These are phyloP conservation scores for Ramularia collo-cygni DNA, from an alignment of 2,329 filamentous ascomycete genomes.

Conservation along the genomic window DNA sequence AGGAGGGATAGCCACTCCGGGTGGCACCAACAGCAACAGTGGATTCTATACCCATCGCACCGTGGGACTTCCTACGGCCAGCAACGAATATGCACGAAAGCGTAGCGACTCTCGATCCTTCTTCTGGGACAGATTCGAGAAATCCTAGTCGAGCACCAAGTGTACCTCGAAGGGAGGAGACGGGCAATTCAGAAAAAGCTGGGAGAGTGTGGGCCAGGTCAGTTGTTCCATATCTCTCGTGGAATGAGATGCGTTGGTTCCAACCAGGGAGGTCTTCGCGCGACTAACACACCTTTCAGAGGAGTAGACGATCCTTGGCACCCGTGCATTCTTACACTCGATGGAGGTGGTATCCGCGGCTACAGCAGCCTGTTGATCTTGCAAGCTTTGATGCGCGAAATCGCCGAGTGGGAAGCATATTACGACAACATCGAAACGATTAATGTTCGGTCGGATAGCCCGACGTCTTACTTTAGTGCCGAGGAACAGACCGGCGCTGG, in stretches of 20 bases:
- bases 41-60: constrained; percentile 29
- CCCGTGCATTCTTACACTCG: constrained; percentile 41
- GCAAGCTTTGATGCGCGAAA: constrained; percentile 43
- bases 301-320: constrained; percentile 42
- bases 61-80: constrained; percentile 27
- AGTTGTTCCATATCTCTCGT: no score
- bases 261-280: no score
- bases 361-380: constrained; percentile 46
- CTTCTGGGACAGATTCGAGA: constrained; percentile 14
- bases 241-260: no score
- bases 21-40: constrained; percentile 21
- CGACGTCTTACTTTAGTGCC: constrained; percentile 8
- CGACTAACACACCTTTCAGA: constrained; percentile 8
- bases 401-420: constrained; percentile 40
- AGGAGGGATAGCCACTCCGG: constrained; percentile 4
- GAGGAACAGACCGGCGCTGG: constrained; percentile 14
- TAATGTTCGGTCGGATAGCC: constrained; percentile 15
- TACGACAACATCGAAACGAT: constrained; percentile 22
- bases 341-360: constrained; percentile 47
- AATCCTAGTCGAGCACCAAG: constrained; percentile 22
- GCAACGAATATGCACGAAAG: constrained; percentile 18
- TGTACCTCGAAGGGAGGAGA: constrained; percentile 25
- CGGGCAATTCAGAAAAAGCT: constrained; percentile 34
- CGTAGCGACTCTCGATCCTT: constrained; percentile 15
- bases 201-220: constrained; percentile 36